Base-by-base conservation (phyloP, 345 rosid genomes). In the Litchi chinensis region DNA sequence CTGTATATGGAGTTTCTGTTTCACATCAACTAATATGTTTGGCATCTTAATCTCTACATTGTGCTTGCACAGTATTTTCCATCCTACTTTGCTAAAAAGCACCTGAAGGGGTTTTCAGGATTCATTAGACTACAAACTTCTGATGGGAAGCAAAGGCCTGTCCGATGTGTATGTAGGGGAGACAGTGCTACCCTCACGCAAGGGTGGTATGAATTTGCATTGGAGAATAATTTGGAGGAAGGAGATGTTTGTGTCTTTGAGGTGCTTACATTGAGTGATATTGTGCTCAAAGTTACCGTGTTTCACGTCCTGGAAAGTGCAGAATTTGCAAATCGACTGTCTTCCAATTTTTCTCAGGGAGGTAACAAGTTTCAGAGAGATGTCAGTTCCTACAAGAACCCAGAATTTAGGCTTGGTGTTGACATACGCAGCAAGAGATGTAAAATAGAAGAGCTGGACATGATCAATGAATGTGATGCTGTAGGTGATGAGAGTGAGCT, bases 191-290 rank as follows among this genome's bases (percentile, higher is more conserved):
- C 79, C 52, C 76, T 88, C 28, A 74, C 83, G 81, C 84, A 57
- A 5, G 70, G 93, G 71, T 88, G 93, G 91, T 71, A 81, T 10
- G 90, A 82, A 70, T 90, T 88, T 73, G 82, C 77, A 13, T 71
- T 79, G 87, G 90, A 82, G 22, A 88, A 28, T n/a, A 65, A 50
- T 11, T 66, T 62, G 8, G n/a, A 11, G 5, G 65, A 37, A 65
- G 79, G 72, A 37, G 79, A 76, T 66, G 65, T 66, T 22, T 39
- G 64, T 66, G n/a, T 66, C 39, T 76, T 76, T 37, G 54, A 76
- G 65, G 10, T 66, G n/a, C 13, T 65, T 22, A 21, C 0, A 22
- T 65, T 4, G 3, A 52, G 13, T 4, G 37, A 37, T n/a, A 6
- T 65, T 37, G 16, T 65, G 65, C 32, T 66, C 3, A 76, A 65